Percentiles rank a stretch among this genome's conserved stretches.
Evolutionary conservation across 2,329 filamentous ascomycete genomes (phyloP).

Genomic region (Cladosporium velox): DNA sequence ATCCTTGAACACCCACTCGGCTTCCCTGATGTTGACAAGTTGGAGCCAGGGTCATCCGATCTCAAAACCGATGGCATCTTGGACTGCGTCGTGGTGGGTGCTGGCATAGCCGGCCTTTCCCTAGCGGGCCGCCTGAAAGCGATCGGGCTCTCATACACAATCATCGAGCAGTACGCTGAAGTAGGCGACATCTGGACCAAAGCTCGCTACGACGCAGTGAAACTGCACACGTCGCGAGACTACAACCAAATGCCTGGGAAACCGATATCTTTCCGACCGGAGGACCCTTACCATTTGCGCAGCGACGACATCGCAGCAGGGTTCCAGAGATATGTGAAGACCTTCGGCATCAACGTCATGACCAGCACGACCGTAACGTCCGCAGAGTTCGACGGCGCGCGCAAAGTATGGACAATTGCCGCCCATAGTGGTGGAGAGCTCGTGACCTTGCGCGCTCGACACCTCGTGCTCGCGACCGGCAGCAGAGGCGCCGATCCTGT

Average conservation of each 20-base stretch:
- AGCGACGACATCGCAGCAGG: conserved; percentile 25
- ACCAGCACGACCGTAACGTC: conserved; percentile 41
- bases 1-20: conserved; percentile 23
- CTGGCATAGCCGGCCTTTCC: conserved; percentile 46
- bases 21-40: conserved; percentile 61
- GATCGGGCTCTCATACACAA: conserved; percentile 43
- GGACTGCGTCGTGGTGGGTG: conserved; percentile 42
- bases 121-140: conserved; percentile 48
- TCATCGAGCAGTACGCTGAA: conserved; percentile 45
- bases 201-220: conserved; percentile 47
- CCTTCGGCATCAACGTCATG: conserved; percentile 44
- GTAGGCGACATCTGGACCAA: conserved; percentile 48
- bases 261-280: conserved; percentile 15
- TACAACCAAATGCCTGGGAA: conserved; percentile 40
- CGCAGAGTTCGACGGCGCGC: conserved; percentile 41
- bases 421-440: conserved; percentile 15
- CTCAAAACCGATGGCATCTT: conserved; percentile 9
- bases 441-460: conserved; percentile 21
- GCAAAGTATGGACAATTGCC: conserved; percentile 39
- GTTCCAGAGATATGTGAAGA: conserved; percentile 40
- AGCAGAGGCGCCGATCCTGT: conserved; percentile 31
- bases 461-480: conserved; percentile 39
- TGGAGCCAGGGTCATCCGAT: conserved; percentile 18
- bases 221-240: conserved; percentile 43
- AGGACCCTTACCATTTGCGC: conserved; percentile 22